Evolutionary conservation across 1,284 basidiomycete genomes (phyloP).

Genomic region (Ustilago nuda): DNA sequence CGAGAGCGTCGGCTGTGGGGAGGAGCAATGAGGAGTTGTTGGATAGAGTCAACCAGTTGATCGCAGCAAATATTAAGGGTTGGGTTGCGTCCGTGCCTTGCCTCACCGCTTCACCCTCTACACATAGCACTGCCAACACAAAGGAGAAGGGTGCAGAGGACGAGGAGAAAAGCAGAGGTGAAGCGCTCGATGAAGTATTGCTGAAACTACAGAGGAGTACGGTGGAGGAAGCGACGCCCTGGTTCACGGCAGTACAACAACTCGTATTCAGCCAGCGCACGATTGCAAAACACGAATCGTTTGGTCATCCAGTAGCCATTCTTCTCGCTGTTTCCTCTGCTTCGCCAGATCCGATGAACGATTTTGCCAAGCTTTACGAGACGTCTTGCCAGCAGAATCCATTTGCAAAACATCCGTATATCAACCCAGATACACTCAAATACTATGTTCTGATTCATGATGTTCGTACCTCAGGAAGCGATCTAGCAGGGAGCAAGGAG

Average conservation of each 20-base stretch:
- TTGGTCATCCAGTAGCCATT: constrained; percentile 52
- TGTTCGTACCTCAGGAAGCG: constrained; percentile 41
- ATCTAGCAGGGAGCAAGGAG: constrained; percentile 52
- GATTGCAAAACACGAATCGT: constrained; percentile 55
- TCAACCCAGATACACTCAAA: constrained; percentile 61
- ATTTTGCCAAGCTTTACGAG: constrained; percentile 64
- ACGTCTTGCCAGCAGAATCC: constrained; percentile 37
- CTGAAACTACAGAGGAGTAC: constrained; percentile 19
- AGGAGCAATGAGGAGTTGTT: constrained; percentile 38
- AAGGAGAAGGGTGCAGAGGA: not conserved
- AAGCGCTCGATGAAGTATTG: constrained; percentile 21
- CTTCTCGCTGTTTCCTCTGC: constrained; percentile 60
- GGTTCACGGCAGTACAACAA: constrained; percentile 55
- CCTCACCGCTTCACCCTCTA: not conserved
- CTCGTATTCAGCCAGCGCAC: constrained; percentile 42
- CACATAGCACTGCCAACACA: not conserved
- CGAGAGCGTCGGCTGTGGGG: constrained; percentile 22
- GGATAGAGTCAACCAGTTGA: constrained; percentile 50
- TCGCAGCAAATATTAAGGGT: constrained; percentile 52
- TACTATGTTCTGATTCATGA: constrained; percentile 67
- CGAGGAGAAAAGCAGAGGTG: constrained; percentile 4
- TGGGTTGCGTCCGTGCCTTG: constrained; percentile 38
- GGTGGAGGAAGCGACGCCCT: constrained; percentile 51
- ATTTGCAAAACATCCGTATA: constrained; percentile 54
- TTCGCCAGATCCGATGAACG: constrained; percentile 65